Conservation (phyloP, 1,139 yeast genomes). For the Arxiozyma heterogenica region DNA sequence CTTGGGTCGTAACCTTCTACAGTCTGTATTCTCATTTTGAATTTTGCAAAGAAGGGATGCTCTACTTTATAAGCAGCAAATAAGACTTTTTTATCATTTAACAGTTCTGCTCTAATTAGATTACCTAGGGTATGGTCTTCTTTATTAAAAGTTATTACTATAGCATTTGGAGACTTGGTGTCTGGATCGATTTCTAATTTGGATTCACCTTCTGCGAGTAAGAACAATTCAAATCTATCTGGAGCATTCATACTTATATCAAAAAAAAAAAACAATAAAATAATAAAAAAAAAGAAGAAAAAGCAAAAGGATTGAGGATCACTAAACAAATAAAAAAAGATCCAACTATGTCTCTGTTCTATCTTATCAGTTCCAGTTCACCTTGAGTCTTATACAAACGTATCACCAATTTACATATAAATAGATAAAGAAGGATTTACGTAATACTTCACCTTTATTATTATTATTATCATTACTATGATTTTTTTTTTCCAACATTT, state of each 20-base stretch:
- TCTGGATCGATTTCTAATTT: slow-evolving; percentile 87
- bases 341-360: no score
- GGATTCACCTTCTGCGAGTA: slow-evolving; percentile 95
- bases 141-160: slow-evolving; percentile 83
- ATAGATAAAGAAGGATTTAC: no score
- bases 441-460: no score
- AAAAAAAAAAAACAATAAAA: no score
- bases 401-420: no score
- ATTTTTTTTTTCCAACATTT: no score
- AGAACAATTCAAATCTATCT: slow-evolving; percentile 92
- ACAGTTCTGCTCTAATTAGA: slow-evolving; percentile 72
- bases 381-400: no score
- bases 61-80: slow-evolving; percentile 97
- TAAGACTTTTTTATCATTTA: slow-evolving; percentile 76
- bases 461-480: no score
- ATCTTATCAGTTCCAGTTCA: no score
- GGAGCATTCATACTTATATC: slow-evolving; percentile 80
- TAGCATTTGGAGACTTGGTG: slow-evolving; percentile 91
- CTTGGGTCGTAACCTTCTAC: slow-evolving; percentile 90
- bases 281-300: no score
- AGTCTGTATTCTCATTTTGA: slow-evolving; percentile 87
- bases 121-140: slow-evolving; percentile 97
- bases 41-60: slow-evolving; percentile 94
- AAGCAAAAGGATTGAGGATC: no score
- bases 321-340: no score